Evolutionary conservation across 2,329 filamentous ascomycete genomes (phyloP).

Genomic region (Amesomyces nigricolor): DNA sequence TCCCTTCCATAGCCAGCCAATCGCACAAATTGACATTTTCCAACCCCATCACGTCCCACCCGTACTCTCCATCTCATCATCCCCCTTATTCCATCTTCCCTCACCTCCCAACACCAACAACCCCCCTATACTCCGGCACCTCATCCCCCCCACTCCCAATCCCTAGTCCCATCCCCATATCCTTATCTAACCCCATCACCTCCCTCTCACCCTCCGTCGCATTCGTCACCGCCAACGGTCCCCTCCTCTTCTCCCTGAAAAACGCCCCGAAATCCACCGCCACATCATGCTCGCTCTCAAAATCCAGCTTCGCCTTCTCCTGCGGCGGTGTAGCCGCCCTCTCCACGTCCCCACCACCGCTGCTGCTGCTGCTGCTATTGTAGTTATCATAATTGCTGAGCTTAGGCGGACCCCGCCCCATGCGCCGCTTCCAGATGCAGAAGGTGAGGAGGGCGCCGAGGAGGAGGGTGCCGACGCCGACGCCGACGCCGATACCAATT

Average conservation of each 20-base stretch:
- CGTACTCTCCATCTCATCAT: neutral
- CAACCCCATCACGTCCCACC: too few relatives aligned
- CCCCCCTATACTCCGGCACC: conserved; percentile 4
- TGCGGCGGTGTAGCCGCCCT: conserved; percentile 2
- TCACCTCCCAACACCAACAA: conserved; percentile 2
- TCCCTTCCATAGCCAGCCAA: too few relatives aligned
- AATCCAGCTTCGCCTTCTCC: conserved; percentile 23
- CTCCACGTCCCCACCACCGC: neutral
- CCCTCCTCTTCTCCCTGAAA: conserved; percentile 5
- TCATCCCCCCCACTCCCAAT: neutral
- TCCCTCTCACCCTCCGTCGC: neutral
- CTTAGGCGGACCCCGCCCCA: conserved; percentile 6
- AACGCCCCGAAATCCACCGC: conserved; percentile 23
- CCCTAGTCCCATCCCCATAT: neutral
- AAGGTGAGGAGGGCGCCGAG: conserved; percentile 2
- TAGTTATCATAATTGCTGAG: too few relatives aligned
- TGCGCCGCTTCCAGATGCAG: conserved; percentile 21
- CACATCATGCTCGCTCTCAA: conserved; percentile 23
- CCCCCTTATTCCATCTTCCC: too few relatives aligned
- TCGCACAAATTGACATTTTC: too few relatives aligned
- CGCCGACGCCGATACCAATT: conserved; percentile 22
- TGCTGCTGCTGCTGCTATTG: neutral
- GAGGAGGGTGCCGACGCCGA: conserved; percentile 13
- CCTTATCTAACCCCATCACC: neutral
- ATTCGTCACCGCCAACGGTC: neutral